Conservation (phyloP, 164 flowering plant genomes). For the Vitis rotundifolia region DNA sequence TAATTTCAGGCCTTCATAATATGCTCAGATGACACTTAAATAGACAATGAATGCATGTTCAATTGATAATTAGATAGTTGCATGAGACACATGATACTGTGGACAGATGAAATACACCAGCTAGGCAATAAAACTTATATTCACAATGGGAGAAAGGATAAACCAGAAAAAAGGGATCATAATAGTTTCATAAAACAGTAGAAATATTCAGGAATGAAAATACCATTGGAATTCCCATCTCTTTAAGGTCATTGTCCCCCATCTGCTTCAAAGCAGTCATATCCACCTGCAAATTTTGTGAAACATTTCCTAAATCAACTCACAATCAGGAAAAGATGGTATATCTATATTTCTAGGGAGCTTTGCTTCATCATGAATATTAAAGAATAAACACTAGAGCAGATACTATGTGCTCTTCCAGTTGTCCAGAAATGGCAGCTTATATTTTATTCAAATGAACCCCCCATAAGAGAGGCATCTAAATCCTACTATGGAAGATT, state of each 20-base stretch:
- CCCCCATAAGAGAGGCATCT: neutral
- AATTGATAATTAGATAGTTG: too few species aligned
- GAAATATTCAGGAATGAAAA: neutral
- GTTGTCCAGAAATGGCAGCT: too few species aligned
- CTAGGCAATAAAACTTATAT: neutral
- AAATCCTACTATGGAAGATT: neutral
- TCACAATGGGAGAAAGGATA: neutral
- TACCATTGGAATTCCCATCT: slow-evolving; percentile 51
- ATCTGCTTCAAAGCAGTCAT: slow-evolving; percentile 45
- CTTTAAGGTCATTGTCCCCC: slow-evolving; percentile 45
- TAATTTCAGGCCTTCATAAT: too few species aligned
- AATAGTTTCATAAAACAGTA: neutral
- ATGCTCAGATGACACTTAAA: too few species aligned
- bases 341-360: neutral
- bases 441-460: too few species aligned
- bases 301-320: neutral
- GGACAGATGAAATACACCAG: neutral
- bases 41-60: too few species aligned
- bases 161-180: neutral
- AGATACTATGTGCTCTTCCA: too few species aligned
- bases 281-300: slow-evolving; percentile 29
- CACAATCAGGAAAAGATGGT: neutral
- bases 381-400: neutral
- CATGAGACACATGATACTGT: neutral
- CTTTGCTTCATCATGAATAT: neutral